Percentiles rank a stretch among this genome's conserved stretches.
phyloP scores from a whole-genome alignment of 2,329 filamentous ascomycete genomes.

The Aspergillus alliaceus region DNA sequence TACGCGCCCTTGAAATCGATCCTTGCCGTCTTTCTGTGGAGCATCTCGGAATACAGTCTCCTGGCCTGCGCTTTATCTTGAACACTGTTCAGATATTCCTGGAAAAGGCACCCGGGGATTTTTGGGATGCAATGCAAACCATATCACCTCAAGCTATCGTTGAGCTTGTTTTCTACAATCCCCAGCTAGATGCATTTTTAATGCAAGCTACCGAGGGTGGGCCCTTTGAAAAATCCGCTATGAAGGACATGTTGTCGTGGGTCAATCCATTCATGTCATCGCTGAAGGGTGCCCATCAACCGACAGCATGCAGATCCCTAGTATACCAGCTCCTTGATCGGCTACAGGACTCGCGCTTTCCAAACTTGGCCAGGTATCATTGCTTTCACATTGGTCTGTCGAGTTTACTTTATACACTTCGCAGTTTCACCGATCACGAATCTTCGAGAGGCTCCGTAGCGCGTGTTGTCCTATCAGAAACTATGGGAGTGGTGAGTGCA shows the following conservation, averaged over 20 bases:
- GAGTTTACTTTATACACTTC: constrained; percentile 47
- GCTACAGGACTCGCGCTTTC: constrained; percentile 42
- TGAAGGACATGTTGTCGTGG: constrained; percentile 71
- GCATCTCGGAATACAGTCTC: constrained; percentile 63
- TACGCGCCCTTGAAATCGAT: constrained; percentile 76
- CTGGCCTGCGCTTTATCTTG: constrained; percentile 67
- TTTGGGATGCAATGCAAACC: constrained; percentile 85
- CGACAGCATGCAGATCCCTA: constrained; percentile 77
- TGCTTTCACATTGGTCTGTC: constrained; percentile 48
- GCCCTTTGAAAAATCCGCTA: constrained; percentile 53
- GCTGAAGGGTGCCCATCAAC: constrained; percentile 71
- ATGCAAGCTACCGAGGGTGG: constrained; percentile 56
- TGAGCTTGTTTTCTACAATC: constrained; percentile 79
- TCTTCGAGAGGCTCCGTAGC: constrained; percentile 46
- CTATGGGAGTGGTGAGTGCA: constrained; percentile 47
- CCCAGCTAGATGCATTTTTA: constrained; percentile 59
- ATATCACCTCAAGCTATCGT: constrained; percentile 77
- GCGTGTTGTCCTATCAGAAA: constrained; percentile 50
- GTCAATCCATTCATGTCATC: constrained; percentile 75
- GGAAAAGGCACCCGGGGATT: constrained; percentile 72
- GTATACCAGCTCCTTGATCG: constrained; percentile 71
- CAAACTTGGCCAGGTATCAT: constrained; percentile 44
- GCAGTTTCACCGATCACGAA: constrained; percentile 49
- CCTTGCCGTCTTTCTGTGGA: constrained; percentile 61
- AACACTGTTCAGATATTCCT: constrained; percentile 70